These are phyloP conservation scores for Acanthochlamys bracteata DNA, from an alignment of 106 monocot genomes.

Conservation along the genomic window DNA sequence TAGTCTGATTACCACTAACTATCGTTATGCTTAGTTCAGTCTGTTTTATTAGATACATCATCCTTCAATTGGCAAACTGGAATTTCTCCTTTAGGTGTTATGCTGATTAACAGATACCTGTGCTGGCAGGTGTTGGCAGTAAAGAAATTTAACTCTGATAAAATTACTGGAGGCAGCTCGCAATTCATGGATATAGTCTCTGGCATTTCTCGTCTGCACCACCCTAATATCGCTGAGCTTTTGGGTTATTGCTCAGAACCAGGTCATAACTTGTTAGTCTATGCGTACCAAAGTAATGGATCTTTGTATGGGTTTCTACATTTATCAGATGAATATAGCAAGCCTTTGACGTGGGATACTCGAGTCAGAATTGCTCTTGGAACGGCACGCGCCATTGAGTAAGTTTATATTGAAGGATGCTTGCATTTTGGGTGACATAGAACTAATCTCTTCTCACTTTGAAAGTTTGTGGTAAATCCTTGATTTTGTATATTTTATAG, in stretches of 20 bases:
- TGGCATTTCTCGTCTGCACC: constrained; percentile 53
- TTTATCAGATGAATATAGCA: constrained; percentile 90
- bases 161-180: constrained; percentile 18
- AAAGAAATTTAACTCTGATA: constrained; percentile 60
- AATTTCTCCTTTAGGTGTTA: no score
- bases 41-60: no score
- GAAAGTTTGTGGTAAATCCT: no score
- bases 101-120: background rate
- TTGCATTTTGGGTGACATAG: no score
- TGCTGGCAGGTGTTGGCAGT: constrained; percentile 72
- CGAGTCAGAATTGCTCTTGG: constrained; percentile 86
- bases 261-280: constrained; percentile 53
- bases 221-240: constrained; percentile 76
- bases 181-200: constrained; percentile 56
- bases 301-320: constrained; percentile 89
- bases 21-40: no score
- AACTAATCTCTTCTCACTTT: no score
- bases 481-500: no score
- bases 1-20: no score
- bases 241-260: constrained; percentile 80
- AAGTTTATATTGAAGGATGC: constrained; percentile 33
- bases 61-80: no score
- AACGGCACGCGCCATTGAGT: constrained; percentile 87
- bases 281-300: constrained; percentile 70
- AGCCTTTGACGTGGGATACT: constrained; percentile 86